Base-by-base conservation (phyloP, 176 grass and related monocot genomes). In the Eleusine coracana region DNA sequence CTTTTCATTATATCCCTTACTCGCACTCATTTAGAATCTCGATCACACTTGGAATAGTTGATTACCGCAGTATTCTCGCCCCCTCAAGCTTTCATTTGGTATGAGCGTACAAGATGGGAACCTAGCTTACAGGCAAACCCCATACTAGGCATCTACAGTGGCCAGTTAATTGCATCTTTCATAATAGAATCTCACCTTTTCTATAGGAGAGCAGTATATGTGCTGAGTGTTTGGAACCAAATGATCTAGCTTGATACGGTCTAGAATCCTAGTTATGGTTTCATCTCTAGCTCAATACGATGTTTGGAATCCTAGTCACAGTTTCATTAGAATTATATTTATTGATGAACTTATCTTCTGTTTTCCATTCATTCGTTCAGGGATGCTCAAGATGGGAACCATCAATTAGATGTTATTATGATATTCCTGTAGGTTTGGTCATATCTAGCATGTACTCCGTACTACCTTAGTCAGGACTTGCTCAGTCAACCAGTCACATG, bases 21-120 rank as follows among this genome's bases (percentile, higher is more conserved):
- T 44, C 16, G 8, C 36, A 17, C 50, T 42, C 3, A 11, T 21
- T 75, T 76, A 41, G 63, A 84, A 76, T 76, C 36, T 18, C 45
- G 76, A 76, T 64, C 27, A 41, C 59, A 37, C 70, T 66, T 44
- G 13, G 25, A 48, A 61, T 18, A 84, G 7, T 79, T 58, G 44
- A 79, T 21, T 39, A 31, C 18, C 38, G 18, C 46, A 80, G 44
- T 59, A 69, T 71, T 71, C 17, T 68, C 18, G 49, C 11, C 48
- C 7, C 12, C 13, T 59, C 31, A 8, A 29, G 25, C 60, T 63
- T 63, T 63, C 37, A 15, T 68, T 73, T 7, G 29, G 36, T 34
- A 21, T 58, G 70, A 13, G 16, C 42, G 5, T 15, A n/a, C 21
- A 42, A n/a, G 37, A 29, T 45, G 51, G 45, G 58, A 39, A 10